Base-by-base conservation (phyloP, 768 basidiomycete species). In the Obba rivulosa region DNA sequence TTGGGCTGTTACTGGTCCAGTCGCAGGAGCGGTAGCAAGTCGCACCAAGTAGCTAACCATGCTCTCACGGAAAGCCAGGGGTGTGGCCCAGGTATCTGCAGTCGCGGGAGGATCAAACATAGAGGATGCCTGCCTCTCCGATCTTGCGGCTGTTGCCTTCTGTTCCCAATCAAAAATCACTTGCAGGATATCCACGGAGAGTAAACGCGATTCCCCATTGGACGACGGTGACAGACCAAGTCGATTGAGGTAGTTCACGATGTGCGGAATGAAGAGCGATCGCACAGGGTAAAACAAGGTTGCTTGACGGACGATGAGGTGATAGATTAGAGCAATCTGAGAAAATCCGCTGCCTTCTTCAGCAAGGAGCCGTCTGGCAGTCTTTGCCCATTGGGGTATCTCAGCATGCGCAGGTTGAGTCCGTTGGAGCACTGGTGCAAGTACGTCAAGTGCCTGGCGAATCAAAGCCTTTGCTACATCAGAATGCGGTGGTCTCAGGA, bases 1-100 rank as follows among this genome's bases (percentile, higher is more conserved):
- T 18, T 5, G 28, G 7, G 28, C 28, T 13, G 28, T 31, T 13
- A 31, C 28, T 5, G 28, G 28, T 13, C 28, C 28, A 31, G 28
- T 31, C 5, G 28, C 28, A 1, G 76, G 68, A 24, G 79, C 77
- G 14, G 90, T 90, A 8, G 89, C 83, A 40, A 98, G 75, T 41
- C 95, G 85, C n/a, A 99, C 83, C 28, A 99, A 78, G 66, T 93
- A 96, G 70, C 92, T 93, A 54, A 97, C 87, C 69, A 96, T 88
- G 50, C 85, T 85, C 67, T 98, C 95, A 23, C 91, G 80, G 48
- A 91, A 82, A 18, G 77, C 74, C 23, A 88, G 68, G 2, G 94
- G 91, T 0, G 88, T 89, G 18, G 78, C 65, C 90, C 92, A 94
- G 3, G 4, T 31, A 10, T 46, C 42, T 2, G 46, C 39, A 3